phyloP scores from a whole-genome alignment of 2,329 filamentous ascomycete genomes.

The Xylariales sp. region DNA sequence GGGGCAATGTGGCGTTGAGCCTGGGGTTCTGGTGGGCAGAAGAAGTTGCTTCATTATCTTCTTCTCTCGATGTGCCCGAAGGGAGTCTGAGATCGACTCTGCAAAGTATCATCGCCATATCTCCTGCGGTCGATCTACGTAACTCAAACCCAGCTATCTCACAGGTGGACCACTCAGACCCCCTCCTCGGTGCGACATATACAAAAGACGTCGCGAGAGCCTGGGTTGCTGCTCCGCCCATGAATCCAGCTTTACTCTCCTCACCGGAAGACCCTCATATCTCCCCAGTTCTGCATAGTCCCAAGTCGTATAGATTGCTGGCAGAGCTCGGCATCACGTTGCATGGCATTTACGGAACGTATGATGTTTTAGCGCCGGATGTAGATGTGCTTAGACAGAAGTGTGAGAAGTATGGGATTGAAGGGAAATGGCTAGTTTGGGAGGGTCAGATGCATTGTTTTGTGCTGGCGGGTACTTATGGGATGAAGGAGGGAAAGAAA shows the following conservation, averaged over 20 bases:
- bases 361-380: slow-evolving; percentile 51
- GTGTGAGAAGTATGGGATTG: slow-evolving; percentile 36
- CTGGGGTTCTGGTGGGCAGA: slow-evolving; percentile 20
- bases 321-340: slow-evolving; percentile 43
- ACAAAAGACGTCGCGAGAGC: slow-evolving; percentile 35
- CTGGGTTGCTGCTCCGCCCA: slow-evolving; percentile 37
- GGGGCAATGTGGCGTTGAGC: slow-evolving; percentile 46
- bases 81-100: slow-evolving; percentile 8
- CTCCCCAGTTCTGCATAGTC: slow-evolving; percentile 31
- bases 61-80: slow-evolving; percentile 35
- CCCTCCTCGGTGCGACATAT: slow-evolving; percentile 37
- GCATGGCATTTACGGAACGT: slow-evolving; percentile 46
- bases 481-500: slow-evolving; percentile 40
- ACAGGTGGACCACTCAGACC: slow-evolving; percentile 35
- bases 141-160: slow-evolving; percentile 40
- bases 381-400: slow-evolving; percentile 42
- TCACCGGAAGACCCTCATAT: slow-evolving; percentile 36
- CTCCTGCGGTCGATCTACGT: slow-evolving; percentile 32
- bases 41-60: too few relatives aligned
- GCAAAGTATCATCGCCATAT: slow-evolving; percentile 13
- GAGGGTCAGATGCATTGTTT: slow-evolving; percentile 59
- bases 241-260: slow-evolving; percentile 5
- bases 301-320: slow-evolving; percentile 22
- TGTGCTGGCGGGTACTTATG: slow-evolving; percentile 43
- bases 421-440: slow-evolving; percentile 54